These are phyloP conservation scores for Prunus yedoensis DNA, from an alignment of 331 rosid genomes.

Conservation along the genomic window DNA sequence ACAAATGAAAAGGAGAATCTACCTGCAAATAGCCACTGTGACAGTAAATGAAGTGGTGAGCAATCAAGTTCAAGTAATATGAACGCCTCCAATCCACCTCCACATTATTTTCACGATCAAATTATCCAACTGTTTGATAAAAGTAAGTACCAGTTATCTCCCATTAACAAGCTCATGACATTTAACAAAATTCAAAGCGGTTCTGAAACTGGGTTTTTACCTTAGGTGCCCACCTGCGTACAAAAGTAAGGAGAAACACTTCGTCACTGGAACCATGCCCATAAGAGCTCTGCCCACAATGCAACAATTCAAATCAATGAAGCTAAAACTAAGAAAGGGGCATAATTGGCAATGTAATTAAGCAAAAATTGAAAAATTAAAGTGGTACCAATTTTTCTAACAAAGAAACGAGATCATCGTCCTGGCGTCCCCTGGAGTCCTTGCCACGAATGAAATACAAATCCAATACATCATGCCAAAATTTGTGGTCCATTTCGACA, in stretches of 20 bases:
- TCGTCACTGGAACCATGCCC: conserved; percentile 53
- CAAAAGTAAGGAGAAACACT: conserved; percentile 74
- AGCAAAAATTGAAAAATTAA: not conserved
- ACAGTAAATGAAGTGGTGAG: conserved; percentile 87
- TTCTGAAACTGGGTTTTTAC: conserved; percentile 43
- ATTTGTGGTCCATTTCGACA: conserved; percentile 76
- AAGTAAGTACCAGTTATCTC: conserved; percentile 12
- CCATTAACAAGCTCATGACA: conserved; percentile 1
- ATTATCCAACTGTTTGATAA: conserved; percentile 58
- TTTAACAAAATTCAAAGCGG: not conserved
- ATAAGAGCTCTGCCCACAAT: conserved; percentile 40
- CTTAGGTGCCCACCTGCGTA: conserved; percentile 99
- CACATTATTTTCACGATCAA: conserved; percentile 53
- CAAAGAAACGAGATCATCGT: conserved; percentile 95
- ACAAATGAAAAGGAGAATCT: conserved; percentile 9
- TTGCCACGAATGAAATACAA: conserved; percentile 72
- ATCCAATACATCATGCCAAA: conserved; percentile 90
- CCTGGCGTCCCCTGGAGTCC: conserved; percentile 81
- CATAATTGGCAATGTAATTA: not conserved
- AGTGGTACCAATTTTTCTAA: conserved; percentile 66
- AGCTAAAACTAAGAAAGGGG: not conserved
- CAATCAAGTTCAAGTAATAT: conserved; percentile 91
- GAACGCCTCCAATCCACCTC: conserved; percentile 98
- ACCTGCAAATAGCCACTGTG: conserved; percentile 98
- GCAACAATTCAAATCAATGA: conserved; percentile 19